Evolutionary conservation across 805 yeast genomes (phyloP).

Genomic region (Ogataea paraovalis): DNA sequence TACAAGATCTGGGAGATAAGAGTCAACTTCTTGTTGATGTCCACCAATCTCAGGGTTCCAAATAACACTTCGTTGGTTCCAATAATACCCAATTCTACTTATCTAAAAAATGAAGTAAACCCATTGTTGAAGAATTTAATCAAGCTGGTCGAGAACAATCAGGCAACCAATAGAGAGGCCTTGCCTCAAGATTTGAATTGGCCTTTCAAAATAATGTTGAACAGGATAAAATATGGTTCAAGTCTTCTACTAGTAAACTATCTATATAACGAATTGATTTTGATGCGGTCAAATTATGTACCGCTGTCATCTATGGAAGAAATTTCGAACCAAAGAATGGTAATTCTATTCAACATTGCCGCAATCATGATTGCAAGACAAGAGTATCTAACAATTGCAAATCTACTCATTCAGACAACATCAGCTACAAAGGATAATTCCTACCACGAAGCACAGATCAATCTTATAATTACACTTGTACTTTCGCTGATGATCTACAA

Average conservation of each 20-base stretch:
- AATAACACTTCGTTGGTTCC: slow-evolving; percentile 15
- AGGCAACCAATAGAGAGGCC: slow-evolving; percentile 4
- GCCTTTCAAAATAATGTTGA: slow-evolving; percentile 30
- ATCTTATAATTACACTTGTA: slow-evolving; percentile 10
- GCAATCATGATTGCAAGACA: slow-evolving; percentile 26
- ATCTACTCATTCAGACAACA: slow-evolving; percentile 14
- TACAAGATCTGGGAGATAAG: slow-evolving; percentile 42
- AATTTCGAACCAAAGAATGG: slow-evolving; percentile 9
- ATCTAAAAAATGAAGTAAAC: slow-evolving; percentile 26
- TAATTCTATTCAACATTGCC: slow-evolving; percentile 18
- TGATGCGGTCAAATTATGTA: slow-evolving; percentile 19
- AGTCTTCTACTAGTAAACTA: slow-evolving; percentile 40
- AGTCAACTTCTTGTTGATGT: slow-evolving; percentile 20
- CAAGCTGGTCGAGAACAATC: slow-evolving; percentile 11
- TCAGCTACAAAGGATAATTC: background rate
- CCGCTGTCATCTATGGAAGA: slow-evolving; percentile 45
- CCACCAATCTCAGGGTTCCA: slow-evolving; percentile 10
- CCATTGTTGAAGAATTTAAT: slow-evolving; percentile 25
- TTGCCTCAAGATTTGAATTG: slow-evolving; percentile 19
- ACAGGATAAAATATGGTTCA: slow-evolving; percentile 41
- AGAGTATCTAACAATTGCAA: slow-evolving; percentile 25
- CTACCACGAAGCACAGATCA: slow-evolving; percentile 8
- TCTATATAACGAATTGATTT: slow-evolving; percentile 38
- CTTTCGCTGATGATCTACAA: slow-evolving; percentile 18
- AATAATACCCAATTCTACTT: slow-evolving; percentile 27